A percentile compares a stretch with the other conserved stretches of the same genome.
Evolutionary conservation across 2,329 filamentous ascomycete genomes (phyloP).

Genomic region (Epichloe typhina): DNA sequence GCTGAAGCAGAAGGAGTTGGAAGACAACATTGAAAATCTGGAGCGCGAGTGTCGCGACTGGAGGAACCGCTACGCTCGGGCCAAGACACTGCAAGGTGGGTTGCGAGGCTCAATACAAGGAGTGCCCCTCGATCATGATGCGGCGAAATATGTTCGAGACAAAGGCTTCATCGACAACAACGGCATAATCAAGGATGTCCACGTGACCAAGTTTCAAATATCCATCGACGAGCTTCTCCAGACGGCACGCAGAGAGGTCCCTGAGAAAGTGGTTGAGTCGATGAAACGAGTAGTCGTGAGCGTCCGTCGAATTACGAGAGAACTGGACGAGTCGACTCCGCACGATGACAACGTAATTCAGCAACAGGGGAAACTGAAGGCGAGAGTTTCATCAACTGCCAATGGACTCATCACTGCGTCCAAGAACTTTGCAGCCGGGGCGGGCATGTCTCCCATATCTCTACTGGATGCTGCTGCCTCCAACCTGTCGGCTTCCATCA

Average conservation of each 20-base stretch:
- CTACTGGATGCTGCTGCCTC: constrained; percentile 86
- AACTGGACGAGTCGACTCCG: constrained; percentile 49
- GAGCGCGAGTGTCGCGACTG: constrained; percentile 79
- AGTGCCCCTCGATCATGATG: constrained; percentile 56
- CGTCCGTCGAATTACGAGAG: constrained; percentile 73
- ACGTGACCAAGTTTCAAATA: constrained; percentile 91
- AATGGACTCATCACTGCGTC: constrained; percentile 92
- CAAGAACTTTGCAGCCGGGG: constrained; percentile 76
- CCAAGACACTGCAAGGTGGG: constrained; percentile 75
- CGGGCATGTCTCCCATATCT: constrained; percentile 83
- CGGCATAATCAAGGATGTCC: constrained; percentile 77
- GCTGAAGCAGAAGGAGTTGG: constrained; percentile 70
- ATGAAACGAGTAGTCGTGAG: constrained; percentile 78
- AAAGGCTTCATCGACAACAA: constrained; percentile 55
- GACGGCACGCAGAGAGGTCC: constrained; percentile 58
- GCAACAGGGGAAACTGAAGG: constrained; percentile 58
- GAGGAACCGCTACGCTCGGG: constrained; percentile 77
- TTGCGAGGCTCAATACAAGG: constrained; percentile 72
- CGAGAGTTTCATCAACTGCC: constrained; percentile 77
- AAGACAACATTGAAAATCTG: constrained; percentile 59
- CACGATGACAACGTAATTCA: constrained; percentile 41
- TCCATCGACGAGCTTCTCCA: constrained; percentile 83
- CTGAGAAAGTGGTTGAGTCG: constrained; percentile 63
- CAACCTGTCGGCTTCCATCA: constrained; percentile 71
- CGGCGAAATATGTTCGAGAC: constrained; percentile 52